A percentile compares a stretch with the other conserved stretches of the same genome.
phyloP scores from a whole-genome alignment of 2,329 filamentous ascomycete species.

The Fusarium sp. region DNA sequence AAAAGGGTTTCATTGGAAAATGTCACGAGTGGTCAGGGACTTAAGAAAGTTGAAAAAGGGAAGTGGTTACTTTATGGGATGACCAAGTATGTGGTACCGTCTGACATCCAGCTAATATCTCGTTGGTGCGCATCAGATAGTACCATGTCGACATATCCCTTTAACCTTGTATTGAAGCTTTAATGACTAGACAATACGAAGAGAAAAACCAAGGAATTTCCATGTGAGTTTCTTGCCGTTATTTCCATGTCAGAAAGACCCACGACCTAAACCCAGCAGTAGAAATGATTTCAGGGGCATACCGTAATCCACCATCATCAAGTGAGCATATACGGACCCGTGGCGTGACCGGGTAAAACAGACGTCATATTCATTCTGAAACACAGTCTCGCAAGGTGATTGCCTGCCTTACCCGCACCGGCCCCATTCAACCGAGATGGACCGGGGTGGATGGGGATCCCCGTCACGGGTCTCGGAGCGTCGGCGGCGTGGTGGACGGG shows the following conservation, averaged over 20 bases:
- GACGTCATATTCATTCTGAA: constrained; percentile 1
- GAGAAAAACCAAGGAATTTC: neutral
- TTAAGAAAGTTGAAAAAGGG: neutral
- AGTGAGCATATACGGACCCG: neutral
- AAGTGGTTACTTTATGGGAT: neutral
- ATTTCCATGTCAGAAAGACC: neutral
- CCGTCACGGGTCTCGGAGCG: neutral
- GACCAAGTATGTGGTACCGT: neutral
- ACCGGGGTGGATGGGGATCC: neutral
- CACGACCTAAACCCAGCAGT: neutral
- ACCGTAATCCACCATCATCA: neutral
- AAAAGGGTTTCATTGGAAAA: neutral
- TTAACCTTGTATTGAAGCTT: neutral
- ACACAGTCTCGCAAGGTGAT: neutral
- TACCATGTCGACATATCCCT: neutral
- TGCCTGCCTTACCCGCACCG: constrained; percentile 2
- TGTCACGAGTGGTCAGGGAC: neutral
- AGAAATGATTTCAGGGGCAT: constrained; percentile 11
- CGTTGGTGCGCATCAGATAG: constrained; percentile 4
- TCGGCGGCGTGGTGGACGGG: neutral
- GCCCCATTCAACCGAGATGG: constrained; percentile 7
- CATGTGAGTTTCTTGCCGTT: neutral
- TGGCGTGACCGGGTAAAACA: neutral
- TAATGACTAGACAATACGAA: neutral
- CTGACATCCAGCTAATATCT: neutral